A percentile compares a stretch with the other conserved stretches of the same genome.
These are phyloP conservation scores for Wickerhamomyces chaumierensis DNA, from an alignment of 805 yeast species.

Conservation along the genomic window DNA sequence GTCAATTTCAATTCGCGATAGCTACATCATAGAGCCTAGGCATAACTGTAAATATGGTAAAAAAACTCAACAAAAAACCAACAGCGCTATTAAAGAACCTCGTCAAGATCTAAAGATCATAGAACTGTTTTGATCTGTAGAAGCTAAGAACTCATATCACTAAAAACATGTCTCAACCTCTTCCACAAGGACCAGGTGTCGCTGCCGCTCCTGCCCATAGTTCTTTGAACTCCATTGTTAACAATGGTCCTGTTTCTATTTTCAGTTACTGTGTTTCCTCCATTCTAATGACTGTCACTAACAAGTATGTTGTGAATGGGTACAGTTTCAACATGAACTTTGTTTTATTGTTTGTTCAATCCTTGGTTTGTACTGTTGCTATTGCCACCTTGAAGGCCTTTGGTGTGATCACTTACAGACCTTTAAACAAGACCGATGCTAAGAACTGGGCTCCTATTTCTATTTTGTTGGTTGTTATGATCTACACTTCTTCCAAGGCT, in stretches of 20 bases:
- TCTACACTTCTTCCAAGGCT: slow-evolving; percentile 93
- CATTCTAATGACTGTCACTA: slow-evolving; percentile 93
- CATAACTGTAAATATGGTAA: too few species aligned
- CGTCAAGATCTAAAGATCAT: too few species aligned
- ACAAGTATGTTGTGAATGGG: slow-evolving; percentile 77
- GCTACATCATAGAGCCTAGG: too few species aligned
- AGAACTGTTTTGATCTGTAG: too few species aligned
- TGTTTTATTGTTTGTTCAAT: slow-evolving; percentile 80
- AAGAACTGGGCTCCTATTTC: slow-evolving; percentile 96
- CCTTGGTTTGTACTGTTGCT: slow-evolving; percentile 68
- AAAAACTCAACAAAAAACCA: too few species aligned
- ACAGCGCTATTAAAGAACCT: too few species aligned
- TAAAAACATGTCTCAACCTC: slow-evolving; percentile 10
- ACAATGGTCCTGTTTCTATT: slow-evolving; percentile 53
- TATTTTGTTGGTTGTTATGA: slow-evolving; percentile 79
- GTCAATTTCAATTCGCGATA: too few species aligned
- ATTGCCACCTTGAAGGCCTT: slow-evolving; percentile 62
- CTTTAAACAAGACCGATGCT: slow-evolving; percentile 77
- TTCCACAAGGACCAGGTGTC: too few species aligned
- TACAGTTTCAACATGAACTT: slow-evolving; percentile 77
- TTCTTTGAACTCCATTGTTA: slow-evolving; percentile 23
- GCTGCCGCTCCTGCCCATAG: slow-evolving; percentile 7
- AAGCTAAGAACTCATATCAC: too few species aligned
- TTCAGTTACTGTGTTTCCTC: slow-evolving; percentile 85
- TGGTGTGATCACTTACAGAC: slow-evolving; percentile 78